Conservation (phyloP, 129 eudicot species). For the Smallanthus sonchifolius region DNA sequence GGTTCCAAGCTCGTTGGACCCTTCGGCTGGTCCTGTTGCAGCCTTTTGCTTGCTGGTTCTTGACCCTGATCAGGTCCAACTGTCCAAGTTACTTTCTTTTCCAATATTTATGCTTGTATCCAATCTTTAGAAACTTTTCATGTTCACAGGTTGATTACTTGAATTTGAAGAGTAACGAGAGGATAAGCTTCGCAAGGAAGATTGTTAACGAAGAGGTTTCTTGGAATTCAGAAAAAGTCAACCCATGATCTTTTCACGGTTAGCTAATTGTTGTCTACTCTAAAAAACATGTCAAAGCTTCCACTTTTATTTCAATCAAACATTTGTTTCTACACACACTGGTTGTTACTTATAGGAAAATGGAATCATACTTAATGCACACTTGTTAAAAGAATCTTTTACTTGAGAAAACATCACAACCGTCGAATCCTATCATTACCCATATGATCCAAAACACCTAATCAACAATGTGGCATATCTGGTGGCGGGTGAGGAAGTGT, state of each 20-base stretch:
- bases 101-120: neutral
- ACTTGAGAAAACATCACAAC: constrained; percentile 23
- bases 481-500: constrained; percentile 72
- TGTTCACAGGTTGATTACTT: constrained; percentile 77
- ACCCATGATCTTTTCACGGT: constrained; percentile 40
- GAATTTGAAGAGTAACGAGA: constrained; percentile 75
- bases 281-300: constrained; percentile 9
- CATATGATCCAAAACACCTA: neutral
- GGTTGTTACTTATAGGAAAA: constrained; percentile 3
- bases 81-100: constrained; percentile 26
- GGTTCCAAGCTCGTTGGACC: constrained; percentile 52
- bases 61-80: constrained; percentile 73
- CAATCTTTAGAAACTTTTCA: neutral
- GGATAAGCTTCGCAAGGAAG: constrained; percentile 42
- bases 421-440: neutral
- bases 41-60: constrained; percentile 83
- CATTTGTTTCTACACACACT: constrained; percentile 11
- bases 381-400: constrained; percentile 33
- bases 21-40: constrained; percentile 63
- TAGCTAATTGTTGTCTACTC: neutral
- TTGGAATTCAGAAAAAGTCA: constrained; percentile 64
- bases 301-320: constrained; percentile 20
- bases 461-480: constrained; percentile 62
- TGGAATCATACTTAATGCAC: constrained; percentile 35
- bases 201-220: constrained; percentile 37